phyloP scores from a whole-genome alignment of 2,329 filamentous ascomycete genomes.

The Curvularia eragrostidis region DNA sequence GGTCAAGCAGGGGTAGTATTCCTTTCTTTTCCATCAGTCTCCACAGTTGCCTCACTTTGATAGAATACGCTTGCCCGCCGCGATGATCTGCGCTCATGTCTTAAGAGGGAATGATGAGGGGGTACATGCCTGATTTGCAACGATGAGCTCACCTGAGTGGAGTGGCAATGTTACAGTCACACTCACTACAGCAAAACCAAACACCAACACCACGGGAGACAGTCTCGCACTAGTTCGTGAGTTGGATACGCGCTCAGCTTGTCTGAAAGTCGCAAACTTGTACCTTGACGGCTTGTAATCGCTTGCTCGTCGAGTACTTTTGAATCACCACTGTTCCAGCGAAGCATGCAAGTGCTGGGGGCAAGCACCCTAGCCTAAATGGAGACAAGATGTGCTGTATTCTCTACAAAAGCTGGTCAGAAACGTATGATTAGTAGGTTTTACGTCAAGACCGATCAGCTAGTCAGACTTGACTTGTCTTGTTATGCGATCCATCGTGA shows the following conservation, averaged over 20 bases:
- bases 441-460: not conserved
- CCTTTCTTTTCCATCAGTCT: not conserved
- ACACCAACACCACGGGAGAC: not conserved
- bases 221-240: not conserved
- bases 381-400: not conserved
- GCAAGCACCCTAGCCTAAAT: not conserved
- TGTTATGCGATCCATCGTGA: slow-evolving; percentile 1
- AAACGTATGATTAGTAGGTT: not conserved
- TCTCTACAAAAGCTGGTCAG: not conserved
- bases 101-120: not conserved
- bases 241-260: not conserved
- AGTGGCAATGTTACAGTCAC: slow-evolving; percentile 6
- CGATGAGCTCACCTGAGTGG: not conserved
- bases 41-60: not conserved
- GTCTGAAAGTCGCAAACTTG: not conserved
- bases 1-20: not conserved
- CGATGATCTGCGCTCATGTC: not conserved
- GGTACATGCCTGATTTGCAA: not conserved
- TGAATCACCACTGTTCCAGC: not conserved
- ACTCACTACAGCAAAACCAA: not conserved
- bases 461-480: not conserved
- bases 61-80: not conserved
- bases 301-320: not conserved
- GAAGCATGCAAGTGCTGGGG: not conserved
- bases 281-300: not conserved